Evolutionary conservation across 805 yeast genomes (phyloP).

Genomic region (Candida dajiaensis): DNA sequence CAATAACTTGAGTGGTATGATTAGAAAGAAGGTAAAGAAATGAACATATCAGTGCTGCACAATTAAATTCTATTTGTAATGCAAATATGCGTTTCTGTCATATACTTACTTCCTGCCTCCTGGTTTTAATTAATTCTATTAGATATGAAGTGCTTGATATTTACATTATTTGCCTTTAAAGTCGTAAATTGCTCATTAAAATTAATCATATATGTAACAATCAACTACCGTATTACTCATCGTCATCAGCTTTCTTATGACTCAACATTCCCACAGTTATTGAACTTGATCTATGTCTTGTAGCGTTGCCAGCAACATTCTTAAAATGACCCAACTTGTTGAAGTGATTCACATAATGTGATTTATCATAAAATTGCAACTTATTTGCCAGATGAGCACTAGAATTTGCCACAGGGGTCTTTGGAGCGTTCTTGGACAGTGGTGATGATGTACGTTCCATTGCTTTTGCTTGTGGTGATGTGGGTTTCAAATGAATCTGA

Average conservation of each 20-base stretch:
- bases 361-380: background rate
- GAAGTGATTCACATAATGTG: conserved; percentile 35
- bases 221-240: background rate
- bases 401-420: conserved; percentile 24
- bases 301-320: conserved; percentile 2
- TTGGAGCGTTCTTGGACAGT: conserved; percentile 29
- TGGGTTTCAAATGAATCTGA: background rate
- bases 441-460: conserved; percentile 29
- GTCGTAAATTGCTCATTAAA: background rate
- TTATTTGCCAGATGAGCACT: conserved; percentile 22
- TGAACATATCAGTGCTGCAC: background rate
- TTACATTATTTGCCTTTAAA: too few species aligned
- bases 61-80: too few species aligned
- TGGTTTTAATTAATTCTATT: too few species aligned
- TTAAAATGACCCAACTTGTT: conserved; percentile 30
- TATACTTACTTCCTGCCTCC: too few species aligned
- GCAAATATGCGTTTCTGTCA: too few species aligned
- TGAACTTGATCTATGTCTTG: conserved; percentile 19
- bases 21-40: conserved; percentile 5
- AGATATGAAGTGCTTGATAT: too few species aligned
- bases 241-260: background rate
- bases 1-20: conserved; percentile 2
- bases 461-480: background rate
- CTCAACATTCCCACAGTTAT: conserved; percentile 19
- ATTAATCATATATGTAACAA: background rate